These are phyloP conservation scores for Tolypocladium sp. DNA, from an alignment of 2,329 filamentous ascomycete species.

Conservation along the genomic window DNA sequence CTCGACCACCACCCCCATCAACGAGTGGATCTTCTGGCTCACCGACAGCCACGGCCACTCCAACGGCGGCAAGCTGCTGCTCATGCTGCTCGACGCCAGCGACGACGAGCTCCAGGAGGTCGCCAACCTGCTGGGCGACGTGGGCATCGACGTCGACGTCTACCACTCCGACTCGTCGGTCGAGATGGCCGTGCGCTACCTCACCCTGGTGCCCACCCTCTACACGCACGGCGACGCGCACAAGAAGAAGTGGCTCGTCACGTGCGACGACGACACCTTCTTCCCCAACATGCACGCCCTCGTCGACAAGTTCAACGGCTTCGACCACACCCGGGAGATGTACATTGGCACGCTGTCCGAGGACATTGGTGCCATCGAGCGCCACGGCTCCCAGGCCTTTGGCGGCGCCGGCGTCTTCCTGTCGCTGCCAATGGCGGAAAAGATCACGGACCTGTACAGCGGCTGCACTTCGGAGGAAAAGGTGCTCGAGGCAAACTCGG, in stretches of 20 bases:
- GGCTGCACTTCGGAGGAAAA: slow-evolving; percentile 39
- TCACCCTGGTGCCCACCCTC: slow-evolving; percentile 44
- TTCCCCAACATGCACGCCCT: slow-evolving; percentile 51
- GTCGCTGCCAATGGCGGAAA: slow-evolving; percentile 38
- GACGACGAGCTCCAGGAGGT: slow-evolving; percentile 41
- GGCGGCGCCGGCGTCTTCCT: slow-evolving; percentile 56
- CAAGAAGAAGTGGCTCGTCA: slow-evolving; percentile 49
- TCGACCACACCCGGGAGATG: slow-evolving; percentile 41
- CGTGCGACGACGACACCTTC: slow-evolving; percentile 58
- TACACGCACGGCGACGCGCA: slow-evolving; percentile 40
- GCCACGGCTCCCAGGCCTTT: slow-evolving; percentile 55
- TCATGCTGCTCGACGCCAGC: slow-evolving; percentile 44
- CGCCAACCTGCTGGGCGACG: slow-evolving; percentile 32
- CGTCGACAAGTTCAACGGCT: slow-evolving; percentile 38
- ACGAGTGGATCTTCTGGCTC: slow-evolving; percentile 53
- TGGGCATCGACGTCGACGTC: slow-evolving; percentile 49
- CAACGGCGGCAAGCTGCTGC: slow-evolving; percentile 47
- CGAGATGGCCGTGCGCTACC: slow-evolving; percentile 50
- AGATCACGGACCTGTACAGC: slow-evolving; percentile 34
- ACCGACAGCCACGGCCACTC: slow-evolving; percentile 45
- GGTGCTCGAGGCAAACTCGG: slow-evolving; percentile 44
- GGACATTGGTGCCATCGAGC: slow-evolving; percentile 48
- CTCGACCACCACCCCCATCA: slow-evolving; percentile 40
- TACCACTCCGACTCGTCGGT: slow-evolving; percentile 42
- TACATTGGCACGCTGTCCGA: slow-evolving; percentile 56